These are phyloP conservation scores for Umbelopsis sp. DNA, from an alignment of 371 early-diverging fungal genomes.

Conservation along the genomic window DNA sequence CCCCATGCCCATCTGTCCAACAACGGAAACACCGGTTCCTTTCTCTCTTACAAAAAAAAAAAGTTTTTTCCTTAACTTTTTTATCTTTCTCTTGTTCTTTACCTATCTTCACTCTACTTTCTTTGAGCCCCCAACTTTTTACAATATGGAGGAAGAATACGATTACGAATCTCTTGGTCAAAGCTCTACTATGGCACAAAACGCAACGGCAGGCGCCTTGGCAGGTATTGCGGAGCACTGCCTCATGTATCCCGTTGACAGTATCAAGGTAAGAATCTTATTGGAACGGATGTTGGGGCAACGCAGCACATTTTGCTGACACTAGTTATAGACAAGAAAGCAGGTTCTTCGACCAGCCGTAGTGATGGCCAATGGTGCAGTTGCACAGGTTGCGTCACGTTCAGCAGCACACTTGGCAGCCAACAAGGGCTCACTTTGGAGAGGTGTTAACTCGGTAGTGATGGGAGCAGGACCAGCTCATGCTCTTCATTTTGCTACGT, in stretches of 20 bases:
- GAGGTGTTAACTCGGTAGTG: constrained; percentile 90
- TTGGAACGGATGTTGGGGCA: background rate
- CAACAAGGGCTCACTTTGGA: constrained; percentile 64
- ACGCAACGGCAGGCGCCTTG: constrained; percentile 90
- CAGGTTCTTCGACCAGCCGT: constrained; percentile 39
- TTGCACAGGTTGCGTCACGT: constrained; percentile 17
- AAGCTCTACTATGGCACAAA: constrained; percentile 75
- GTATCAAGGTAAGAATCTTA: constrained; percentile 77
- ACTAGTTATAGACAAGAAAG: constrained; percentile 42
- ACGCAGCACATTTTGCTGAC: background rate
- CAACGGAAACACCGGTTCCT: background rate
- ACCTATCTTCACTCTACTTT: constrained; percentile 11
- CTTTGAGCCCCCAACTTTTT: background rate
- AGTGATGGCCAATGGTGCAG: constrained; percentile 19
- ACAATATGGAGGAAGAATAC: constrained; percentile 50
- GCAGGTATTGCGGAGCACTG: constrained; percentile 97
- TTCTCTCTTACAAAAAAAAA: background rate
- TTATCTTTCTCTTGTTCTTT: constrained; percentile 1
- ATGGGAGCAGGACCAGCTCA: constrained; percentile 96
- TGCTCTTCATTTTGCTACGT: constrained; percentile 94
- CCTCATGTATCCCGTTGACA: constrained; percentile 94
- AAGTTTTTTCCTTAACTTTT: constrained; percentile 7
- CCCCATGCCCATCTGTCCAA: constrained; percentile 4
- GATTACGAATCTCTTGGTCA: constrained; percentile 93
- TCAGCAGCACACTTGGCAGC: constrained; percentile 17